Evolutionary conservation across 164 flowering plant species (phyloP).

Genomic region (Tetracentron sinense): DNA sequence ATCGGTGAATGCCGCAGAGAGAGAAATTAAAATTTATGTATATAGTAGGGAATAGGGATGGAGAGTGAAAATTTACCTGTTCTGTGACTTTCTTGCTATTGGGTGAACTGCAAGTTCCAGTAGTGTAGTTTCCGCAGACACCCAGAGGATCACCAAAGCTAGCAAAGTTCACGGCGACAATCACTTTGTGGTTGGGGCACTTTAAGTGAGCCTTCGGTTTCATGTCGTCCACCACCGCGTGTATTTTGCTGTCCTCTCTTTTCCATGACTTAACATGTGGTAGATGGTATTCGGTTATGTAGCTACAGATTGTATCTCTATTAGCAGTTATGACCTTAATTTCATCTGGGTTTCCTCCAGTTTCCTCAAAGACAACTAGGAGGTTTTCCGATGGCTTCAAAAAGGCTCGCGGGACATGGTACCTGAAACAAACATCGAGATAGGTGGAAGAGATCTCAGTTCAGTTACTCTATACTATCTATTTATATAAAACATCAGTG

Average conservation of each 20-base stretch:
- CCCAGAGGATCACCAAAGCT: conserved; percentile 72
- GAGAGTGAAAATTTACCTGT: conserved; percentile 31
- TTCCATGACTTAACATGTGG: conserved; percentile 54
- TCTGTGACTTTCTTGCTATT: conserved; percentile 39
- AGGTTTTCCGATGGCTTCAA: conserved; percentile 70
- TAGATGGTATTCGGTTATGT: conserved; percentile 44
- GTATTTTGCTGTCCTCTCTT: conserved; percentile 29
- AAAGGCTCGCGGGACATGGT: conserved; percentile 74
- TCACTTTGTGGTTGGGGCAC: conserved; percentile 52
- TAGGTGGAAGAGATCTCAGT: neutral
- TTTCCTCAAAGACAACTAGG: conserved; percentile 76
- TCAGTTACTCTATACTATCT: neutral
- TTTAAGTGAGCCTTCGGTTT: conserved; percentile 39
- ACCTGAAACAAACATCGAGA: conserved; percentile 33
- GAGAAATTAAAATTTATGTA: neutral
- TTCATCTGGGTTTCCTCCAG: conserved; percentile 42
- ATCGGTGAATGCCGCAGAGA: neutral
- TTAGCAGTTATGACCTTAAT: conserved; percentile 39
- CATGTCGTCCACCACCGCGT: conserved; percentile 27
- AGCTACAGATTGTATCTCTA: conserved; percentile 72
- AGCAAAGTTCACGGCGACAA: conserved; percentile 56
- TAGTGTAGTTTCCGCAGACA: conserved; percentile 44
- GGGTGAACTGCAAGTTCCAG: conserved; percentile 51
- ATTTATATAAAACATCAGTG: neutral
- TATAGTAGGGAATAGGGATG: neutral